phyloP scores from a whole-genome alignment of 768 basidiomycete genomes.

The Leccinum sublutescens region DNA sequence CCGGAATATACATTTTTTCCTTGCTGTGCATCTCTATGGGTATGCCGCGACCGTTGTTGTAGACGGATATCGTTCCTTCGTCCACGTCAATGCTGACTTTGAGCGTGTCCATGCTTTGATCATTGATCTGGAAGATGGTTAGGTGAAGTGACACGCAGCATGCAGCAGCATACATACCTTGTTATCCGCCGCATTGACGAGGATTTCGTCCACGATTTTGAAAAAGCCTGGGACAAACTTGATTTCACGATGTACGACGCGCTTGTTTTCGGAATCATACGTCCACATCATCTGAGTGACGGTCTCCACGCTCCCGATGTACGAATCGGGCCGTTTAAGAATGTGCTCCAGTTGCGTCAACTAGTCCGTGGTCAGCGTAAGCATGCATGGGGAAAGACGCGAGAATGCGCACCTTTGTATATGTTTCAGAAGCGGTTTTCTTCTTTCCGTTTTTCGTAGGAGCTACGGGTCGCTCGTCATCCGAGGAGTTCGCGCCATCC shows the following conservation, averaged over 20 bases:
- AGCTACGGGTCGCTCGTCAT: constrained; percentile 27
- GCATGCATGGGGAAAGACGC: neutral
- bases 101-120: constrained; percentile 84
- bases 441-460: constrained; percentile 50
- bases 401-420: constrained; percentile 68
- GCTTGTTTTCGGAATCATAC: constrained; percentile 78
- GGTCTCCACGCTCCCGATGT: constrained; percentile 94
- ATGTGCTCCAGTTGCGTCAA: constrained; percentile 94
- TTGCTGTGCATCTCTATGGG: constrained; percentile 93
- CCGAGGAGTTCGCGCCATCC: constrained; percentile 37
- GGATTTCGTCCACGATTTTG: constrained; percentile 99
- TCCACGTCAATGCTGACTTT: constrained; percentile 87
- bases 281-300: constrained; percentile 92
- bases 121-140: constrained; percentile 69
- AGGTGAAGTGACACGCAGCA: neutral
- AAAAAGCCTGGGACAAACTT: constrained; percentile 97
- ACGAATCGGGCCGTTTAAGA: constrained; percentile 87
- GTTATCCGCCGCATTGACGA: constrained; percentile 99
- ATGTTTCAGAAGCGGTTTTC: constrained; percentile 89
- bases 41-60: constrained; percentile 95
- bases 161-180: constrained; percentile 59
- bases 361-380: constrained; percentile 39
- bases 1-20: constrained; percentile 94
- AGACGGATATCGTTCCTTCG: constrained; percentile 82
- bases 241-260: constrained; percentile 79